Evolutionary conservation across 2,329 filamentous ascomycete species (phyloP), one percentile per base, ranked within the genome.

Genomic region (Aspergillus arachidicola): DNA sequence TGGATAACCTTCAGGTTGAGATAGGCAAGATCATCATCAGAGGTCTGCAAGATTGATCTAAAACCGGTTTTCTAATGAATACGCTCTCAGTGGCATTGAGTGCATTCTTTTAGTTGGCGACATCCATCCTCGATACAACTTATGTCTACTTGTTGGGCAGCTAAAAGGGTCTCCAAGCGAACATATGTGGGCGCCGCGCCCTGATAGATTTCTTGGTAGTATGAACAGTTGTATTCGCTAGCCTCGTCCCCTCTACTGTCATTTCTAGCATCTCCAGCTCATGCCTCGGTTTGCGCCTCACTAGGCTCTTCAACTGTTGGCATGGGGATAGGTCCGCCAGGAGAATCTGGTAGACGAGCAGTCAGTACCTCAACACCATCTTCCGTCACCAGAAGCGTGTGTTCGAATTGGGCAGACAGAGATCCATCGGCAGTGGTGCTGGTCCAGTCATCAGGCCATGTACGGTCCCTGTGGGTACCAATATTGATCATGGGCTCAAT

Each of bases 371-470:
- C 92, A 7, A 93, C 90, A 1, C 92, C 92, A 68, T 90, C 87
- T 72, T 93, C 91, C 0, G 92, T 96, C 2, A 96, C 91, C 11
- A 96, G 82, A 58, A 96, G 81, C 0, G 92, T 95, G 75, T 96
- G 92, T 77, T 96, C 92, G 87, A 99, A 99, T 76, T 99, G 95
- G 11, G 95, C 95, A 19, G 94, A 97, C 75, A 87, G 84, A 79
- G 91, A 91, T 57, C 95, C 95, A 76, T 99, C 95, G 61, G 89
- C 87, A 0, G 95, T 99, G 6, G 92, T 92, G 79, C 93, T 97
- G 1, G 95, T 99, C 95, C 95, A 99, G 82, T 98, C 93, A 77
- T 99, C 95, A 0, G 95, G 95, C 95, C 95, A 99, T 0, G 93
- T 98, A 77, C 95, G 91, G 75, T 99, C 95, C 66, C 88, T 88